Evolutionary conservation across 805 yeast genomes (phyloP).

Genomic region (Candida chauliodis): DNA sequence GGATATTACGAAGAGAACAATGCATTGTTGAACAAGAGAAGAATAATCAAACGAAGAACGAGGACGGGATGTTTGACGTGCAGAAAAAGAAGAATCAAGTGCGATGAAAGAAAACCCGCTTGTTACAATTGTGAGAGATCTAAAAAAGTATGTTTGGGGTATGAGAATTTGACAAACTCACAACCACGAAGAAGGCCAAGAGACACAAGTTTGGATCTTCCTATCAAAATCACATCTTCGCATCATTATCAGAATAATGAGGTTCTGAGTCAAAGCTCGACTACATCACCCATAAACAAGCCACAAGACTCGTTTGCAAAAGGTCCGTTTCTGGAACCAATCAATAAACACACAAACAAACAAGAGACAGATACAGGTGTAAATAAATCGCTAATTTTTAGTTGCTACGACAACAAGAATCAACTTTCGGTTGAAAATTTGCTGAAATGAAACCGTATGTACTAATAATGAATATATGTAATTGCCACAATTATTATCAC

Average conservation of each 20-base stretch:
- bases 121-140: slow-evolving; percentile 67
- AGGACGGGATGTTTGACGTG: slow-evolving; percentile 77
- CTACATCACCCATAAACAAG: no score
- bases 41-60: slow-evolving; percentile 57
- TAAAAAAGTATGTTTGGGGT: slow-evolving; percentile 65
- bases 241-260: not conserved
- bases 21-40: slow-evolving; percentile 31
- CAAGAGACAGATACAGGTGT: no score
- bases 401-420: no score
- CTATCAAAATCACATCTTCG: not conserved
- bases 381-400: no score
- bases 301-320: no score
- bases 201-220: slow-evolving; percentile 12
- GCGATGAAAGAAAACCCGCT: slow-evolving; percentile 70
- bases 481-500: no score
- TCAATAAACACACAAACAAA: no score
- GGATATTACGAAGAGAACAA: slow-evolving; percentile 22
- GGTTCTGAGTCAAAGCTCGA: no score
- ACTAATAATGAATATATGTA: no score
- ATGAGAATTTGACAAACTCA: slow-evolving; percentile 34
- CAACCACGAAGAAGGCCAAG: slow-evolving; percentile 9
- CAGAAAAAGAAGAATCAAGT: slow-evolving; percentile 65
- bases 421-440: no score
- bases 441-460: no score
- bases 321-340: no score